Percentiles rank a stretch among this genome's conserved stretches.
Conservation (phyloP, 352 stramenopile species). For the Elongisporangium undulatum region DNA sequence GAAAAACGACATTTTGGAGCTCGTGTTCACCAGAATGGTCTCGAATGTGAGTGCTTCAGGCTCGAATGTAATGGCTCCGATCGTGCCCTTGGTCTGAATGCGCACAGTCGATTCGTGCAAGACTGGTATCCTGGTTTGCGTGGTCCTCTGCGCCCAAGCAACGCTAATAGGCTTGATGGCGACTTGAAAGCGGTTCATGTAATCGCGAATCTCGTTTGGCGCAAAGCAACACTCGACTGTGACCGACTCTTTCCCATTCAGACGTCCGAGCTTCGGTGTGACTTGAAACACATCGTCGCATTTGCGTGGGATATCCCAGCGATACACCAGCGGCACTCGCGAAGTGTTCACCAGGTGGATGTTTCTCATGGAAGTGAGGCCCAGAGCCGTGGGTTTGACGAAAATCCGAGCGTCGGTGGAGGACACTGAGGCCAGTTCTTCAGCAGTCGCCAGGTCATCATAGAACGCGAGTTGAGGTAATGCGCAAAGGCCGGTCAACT, state of each 20-base stretch:
- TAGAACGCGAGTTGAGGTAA: constrained; percentile 47
- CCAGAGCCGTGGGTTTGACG: constrained; percentile 83
- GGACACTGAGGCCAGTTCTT: constrained; percentile 4
- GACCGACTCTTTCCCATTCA: constrained; percentile 78
- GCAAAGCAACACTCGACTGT: constrained; percentile 74
- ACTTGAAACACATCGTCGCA: constrained; percentile 61
- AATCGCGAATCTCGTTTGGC: constrained; percentile 67
- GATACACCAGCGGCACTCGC: constrained; percentile 83
- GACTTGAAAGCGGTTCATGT: constrained; percentile 64
- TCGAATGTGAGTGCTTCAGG: constrained; percentile 63
- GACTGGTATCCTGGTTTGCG: constrained; percentile 27
- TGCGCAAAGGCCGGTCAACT: constrained; percentile 52
- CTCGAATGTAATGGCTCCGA: constrained; percentile 76
- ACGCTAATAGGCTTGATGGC: constrained; percentile 70
- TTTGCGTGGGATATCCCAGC: constrained; percentile 64
- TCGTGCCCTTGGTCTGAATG: constrained; percentile 68
- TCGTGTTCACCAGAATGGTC: constrained; percentile 85
- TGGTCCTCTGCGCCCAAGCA: constrained; percentile 16
- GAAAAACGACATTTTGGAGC: constrained; percentile 46
- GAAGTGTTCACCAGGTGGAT: constrained; percentile 76
- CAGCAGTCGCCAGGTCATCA: constrained; percentile 12
- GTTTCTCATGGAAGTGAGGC: constrained; percentile 46
- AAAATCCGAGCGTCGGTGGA: constrained; percentile 44
- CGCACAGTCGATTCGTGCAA: constrained; percentile 61
- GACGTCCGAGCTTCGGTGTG: constrained; percentile 57